These are phyloP conservation scores for Posidonia oceanica DNA, from an alignment of 116 monocot species.

Conservation along the genomic window DNA sequence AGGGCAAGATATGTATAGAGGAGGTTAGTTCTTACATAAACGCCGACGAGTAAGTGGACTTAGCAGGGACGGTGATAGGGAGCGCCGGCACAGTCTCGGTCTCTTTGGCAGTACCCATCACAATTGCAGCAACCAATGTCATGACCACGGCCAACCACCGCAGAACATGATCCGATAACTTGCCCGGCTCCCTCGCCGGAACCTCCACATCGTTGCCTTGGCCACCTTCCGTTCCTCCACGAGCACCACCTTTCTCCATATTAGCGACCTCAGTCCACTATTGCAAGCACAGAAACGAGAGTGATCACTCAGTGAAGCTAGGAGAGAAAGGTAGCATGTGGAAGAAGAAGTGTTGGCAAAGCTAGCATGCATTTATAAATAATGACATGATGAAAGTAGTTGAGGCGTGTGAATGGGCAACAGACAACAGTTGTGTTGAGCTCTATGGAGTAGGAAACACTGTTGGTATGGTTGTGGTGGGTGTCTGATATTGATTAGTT, in stretches of 20 bases:
- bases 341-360: background rate
- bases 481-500: too few relatives aligned
- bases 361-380: background rate
- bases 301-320: background rate
- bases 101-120: slow-evolving; percentile 25
- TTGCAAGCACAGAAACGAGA: too few relatives aligned
- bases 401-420: background rate
- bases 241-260: background rate
- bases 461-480: too few relatives aligned
- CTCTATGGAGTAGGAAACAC: too few relatives aligned
- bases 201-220: background rate
- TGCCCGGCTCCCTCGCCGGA: background rate
- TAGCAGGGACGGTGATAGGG: slow-evolving; percentile 8
- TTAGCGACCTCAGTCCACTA: background rate
- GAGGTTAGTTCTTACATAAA: slow-evolving; percentile 12
- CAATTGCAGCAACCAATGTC: slow-evolving; percentile 13
- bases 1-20: background rate
- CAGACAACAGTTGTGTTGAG: too few relatives aligned
- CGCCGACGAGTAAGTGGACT: slow-evolving; percentile 22
- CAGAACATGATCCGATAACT: slow-evolving; percentile 8
- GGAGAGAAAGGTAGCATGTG: background rate
- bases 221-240: background rate
- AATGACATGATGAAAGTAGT: background rate
- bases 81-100: slow-evolving; percentile 8
- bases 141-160: slow-evolving; percentile 8